phyloP scores from a whole-genome alignment of 352 stramenopile species.

The Phytophthora idaei region DNA sequence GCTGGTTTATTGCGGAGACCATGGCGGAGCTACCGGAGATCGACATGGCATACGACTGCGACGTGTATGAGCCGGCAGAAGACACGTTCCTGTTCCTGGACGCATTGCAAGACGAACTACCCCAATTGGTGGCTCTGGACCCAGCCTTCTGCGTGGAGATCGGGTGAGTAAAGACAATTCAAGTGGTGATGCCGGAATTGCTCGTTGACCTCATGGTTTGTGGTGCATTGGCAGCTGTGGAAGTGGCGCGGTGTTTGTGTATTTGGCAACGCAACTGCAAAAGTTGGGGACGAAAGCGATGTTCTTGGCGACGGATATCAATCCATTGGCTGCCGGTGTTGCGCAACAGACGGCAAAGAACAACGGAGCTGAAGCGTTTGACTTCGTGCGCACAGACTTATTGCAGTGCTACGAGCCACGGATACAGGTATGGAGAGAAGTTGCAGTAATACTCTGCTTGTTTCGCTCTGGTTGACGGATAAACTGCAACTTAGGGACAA shows the following conservation, averaged over 20 bases:
- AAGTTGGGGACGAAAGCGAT: slow-evolving; percentile 52
- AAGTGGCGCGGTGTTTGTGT: slow-evolving; percentile 71
- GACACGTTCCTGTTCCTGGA: slow-evolving; percentile 98
- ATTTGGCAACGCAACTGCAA: slow-evolving; percentile 82
- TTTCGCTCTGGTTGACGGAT: background rate
- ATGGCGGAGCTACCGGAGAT: slow-evolving; percentile 68
- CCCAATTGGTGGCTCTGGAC: slow-evolving; percentile 54
- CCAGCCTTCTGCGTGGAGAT: slow-evolving; percentile 90
- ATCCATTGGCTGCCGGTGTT: slow-evolving; percentile 86
- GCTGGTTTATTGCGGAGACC: slow-evolving; percentile 5
- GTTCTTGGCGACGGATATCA: slow-evolving; percentile 94
- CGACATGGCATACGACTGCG: slow-evolving; percentile 77
- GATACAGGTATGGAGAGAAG: slow-evolving; percentile 43
- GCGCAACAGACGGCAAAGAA: slow-evolving; percentile 81
- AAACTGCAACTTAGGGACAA: slow-evolving; percentile 35
- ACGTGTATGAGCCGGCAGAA: slow-evolving; percentile 97
- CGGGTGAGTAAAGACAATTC: slow-evolving; percentile 48
- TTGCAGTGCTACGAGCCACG: slow-evolving; percentile 61
- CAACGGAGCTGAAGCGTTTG: slow-evolving; percentile 79
- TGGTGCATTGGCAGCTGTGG: slow-evolving; percentile 42
- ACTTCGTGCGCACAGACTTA: slow-evolving; percentile 90
- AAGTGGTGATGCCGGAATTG: background rate
- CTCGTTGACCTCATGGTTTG: background rate
- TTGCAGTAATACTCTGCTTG: background rate
- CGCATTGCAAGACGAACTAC: slow-evolving; percentile 90